Conservation (phyloP, 352 stramenopile genomes). For the Phytophthora palmivora region DNA sequence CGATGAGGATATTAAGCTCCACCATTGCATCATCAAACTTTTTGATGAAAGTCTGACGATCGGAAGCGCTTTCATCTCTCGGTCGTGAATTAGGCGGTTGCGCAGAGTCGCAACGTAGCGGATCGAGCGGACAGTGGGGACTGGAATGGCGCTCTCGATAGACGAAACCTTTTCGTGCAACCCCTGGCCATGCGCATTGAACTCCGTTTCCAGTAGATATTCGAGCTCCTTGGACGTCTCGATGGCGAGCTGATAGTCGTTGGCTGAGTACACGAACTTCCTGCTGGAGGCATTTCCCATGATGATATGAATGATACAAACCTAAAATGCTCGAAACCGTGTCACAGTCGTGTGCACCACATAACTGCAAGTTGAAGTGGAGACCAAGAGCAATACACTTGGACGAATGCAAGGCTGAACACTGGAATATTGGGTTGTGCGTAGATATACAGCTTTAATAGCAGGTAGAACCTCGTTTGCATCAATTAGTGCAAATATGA, state of each 20-base stretch:
- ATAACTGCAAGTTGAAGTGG: too few relatives aligned
- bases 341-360: too few relatives aligned
- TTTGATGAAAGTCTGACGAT: conserved; percentile 69
- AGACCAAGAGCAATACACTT: too few relatives aligned
- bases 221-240: conserved; percentile 87
- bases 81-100: conserved; percentile 85
- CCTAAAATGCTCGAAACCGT: too few relatives aligned
- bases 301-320: too few relatives aligned
- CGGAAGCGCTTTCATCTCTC: conserved; percentile 62
- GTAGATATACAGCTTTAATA: too few relatives aligned
- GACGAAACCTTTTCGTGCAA: conserved; percentile 80
- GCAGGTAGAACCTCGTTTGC: too few relatives aligned
- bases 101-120: conserved; percentile 83
- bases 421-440: too few relatives aligned
- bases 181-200: conserved; percentile 68
- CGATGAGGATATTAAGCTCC: conserved; percentile 66
- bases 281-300: conserved; percentile 39
- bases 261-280: conserved; percentile 50
- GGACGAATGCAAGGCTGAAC: too few relatives aligned
- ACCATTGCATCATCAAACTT: conserved; percentile 66
- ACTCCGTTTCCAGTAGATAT: conserved; percentile 66
- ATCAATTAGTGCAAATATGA: too few relatives aligned
- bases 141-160: conserved; percentile 48
- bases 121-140: conserved; percentile 65
- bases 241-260: conserved; percentile 88